Evolutionary conservation across 495 filamentous ascomycete genomes (phyloP).

Genomic region (Penicillium lagena): DNA sequence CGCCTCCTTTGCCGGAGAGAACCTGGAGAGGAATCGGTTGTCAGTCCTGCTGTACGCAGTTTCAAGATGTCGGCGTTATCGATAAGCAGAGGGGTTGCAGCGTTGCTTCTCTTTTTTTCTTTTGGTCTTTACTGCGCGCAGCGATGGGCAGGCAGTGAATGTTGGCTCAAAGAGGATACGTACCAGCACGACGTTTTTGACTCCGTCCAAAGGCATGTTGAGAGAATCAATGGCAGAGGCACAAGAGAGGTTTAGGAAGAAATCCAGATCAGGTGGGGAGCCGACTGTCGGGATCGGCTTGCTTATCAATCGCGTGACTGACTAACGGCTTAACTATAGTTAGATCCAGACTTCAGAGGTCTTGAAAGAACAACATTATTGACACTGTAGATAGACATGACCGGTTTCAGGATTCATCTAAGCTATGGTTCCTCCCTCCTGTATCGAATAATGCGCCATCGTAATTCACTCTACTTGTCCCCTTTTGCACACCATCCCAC

Average conservation of each 20-base stretch:
- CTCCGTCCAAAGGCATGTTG: constrained; percentile 43
- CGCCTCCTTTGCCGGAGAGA: constrained; percentile 95
- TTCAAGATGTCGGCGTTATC: constrained; percentile 25
- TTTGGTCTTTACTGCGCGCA: not conserved
- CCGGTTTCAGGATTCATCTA: no score
- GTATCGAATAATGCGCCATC: no score
- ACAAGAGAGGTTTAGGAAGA: constrained; percentile 3
- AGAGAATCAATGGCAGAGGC: not conserved
- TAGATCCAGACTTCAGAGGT: not conserved
- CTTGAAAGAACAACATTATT: no score
- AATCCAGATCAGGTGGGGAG: constrained; percentile 12
- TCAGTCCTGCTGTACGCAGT: no score
- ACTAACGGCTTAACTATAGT: not conserved
- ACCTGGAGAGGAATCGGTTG: constrained; percentile 29
- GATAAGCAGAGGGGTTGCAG: constrained; percentile 30
- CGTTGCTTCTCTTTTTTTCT: constrained; percentile 3
- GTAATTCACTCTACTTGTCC: no score
- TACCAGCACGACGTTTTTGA: constrained; percentile 49
- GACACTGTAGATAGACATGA: no score
- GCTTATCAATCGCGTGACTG: constrained; percentile 40
- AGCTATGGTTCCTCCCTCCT: no score
- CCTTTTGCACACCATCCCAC: no score
- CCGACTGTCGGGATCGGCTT: constrained; percentile 21
- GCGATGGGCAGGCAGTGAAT: no score
- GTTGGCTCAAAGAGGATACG: constrained; percentile 2